These are phyloP conservation scores for Alternaria postmessia DNA, from an alignment of 2,329 filamentous ascomycete genomes.

Conservation along the genomic window DNA sequence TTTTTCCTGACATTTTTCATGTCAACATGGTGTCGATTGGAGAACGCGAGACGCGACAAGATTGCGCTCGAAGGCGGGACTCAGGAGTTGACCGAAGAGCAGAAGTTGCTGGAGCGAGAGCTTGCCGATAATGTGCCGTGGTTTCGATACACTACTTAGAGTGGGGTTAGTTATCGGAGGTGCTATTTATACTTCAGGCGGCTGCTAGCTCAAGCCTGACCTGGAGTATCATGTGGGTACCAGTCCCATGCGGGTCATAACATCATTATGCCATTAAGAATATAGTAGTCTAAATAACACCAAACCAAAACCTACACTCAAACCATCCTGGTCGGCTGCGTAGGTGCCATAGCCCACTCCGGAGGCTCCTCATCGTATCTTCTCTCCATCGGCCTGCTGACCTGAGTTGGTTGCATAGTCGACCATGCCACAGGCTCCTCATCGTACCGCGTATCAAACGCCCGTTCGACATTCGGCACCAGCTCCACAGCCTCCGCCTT, in stretches of 20 bases:
- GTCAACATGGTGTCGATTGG: conserved; percentile 64
- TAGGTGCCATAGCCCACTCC: conserved; percentile 24
- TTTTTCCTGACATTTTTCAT: conserved; percentile 62
- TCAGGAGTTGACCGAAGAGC: conserved; percentile 62
- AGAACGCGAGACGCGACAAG: conserved; percentile 64
- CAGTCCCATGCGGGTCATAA: conserved; percentile 12
- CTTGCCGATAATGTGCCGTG: conserved; percentile 64
- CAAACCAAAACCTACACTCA: conserved; percentile 3
- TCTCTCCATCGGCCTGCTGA: conserved; percentile 7
- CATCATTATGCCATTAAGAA: conserved; percentile 27
- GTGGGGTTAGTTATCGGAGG: not conserved
- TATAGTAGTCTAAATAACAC: conserved; percentile 5
- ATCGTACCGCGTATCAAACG: conserved; percentile 29
- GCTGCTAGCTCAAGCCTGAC: not conserved
- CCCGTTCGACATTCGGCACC: conserved; percentile 28
- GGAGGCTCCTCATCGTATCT: conserved; percentile 15
- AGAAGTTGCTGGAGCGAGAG: conserved; percentile 62
- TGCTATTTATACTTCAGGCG: not conserved
- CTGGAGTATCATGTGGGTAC: not conserved
- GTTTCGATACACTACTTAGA: conserved; percentile 47
- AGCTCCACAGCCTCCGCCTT: conserved; percentile 23
- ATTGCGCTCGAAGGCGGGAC: conserved; percentile 47
- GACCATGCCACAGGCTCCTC: conserved; percentile 28
- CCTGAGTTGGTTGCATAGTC: conserved; percentile 27
- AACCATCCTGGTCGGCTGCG: conserved; percentile 33